Base-by-base conservation (phyloP, 306 rosid species). In the Aeschynomene evenia region DNA sequence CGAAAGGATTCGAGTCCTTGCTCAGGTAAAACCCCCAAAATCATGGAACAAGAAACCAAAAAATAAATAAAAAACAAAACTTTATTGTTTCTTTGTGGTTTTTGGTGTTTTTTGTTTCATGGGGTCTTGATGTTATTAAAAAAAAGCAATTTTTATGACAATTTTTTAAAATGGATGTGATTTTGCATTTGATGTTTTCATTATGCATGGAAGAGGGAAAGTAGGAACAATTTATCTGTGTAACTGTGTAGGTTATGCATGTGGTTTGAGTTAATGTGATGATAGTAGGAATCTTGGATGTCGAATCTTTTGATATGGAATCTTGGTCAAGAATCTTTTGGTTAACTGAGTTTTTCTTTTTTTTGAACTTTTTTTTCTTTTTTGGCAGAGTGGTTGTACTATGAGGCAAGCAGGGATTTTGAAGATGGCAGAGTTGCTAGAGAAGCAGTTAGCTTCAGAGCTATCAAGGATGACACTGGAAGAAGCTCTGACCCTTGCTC, bases 331-430 rank as follows among this genome's bases (percentile, higher is more conserved):
- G 36, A 51, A 10, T 61, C 4, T 28, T 6, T 28, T 28, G 31
- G 48, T 51, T n/a, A n/a, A n/a, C n/a, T n/a, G n/a, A n/a, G n/a
- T n/a, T n/a, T n/a, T n/a, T n/a, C n/a, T n/a, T 61, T 20, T 26
- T 63, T 78, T 11, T 45, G 9, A 5, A 2, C 1, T n/a, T 15
- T 45, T 4, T 15, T 45, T 70, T 8, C 48, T 23, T 43, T 43
- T 70, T 29, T 72, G 74, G 14, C 84, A 92, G 96, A 90, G 91
- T 80, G 98, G 90, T 31, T 85, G 87, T 70, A 88, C 79, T 74
- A 82, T 93, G 98, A 90, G 98, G 79, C 86, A 80, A 56, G 93
- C 98, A 6, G 98, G 96, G 73, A 83, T 93, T 36, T 87, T 80
- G 72, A 68, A 86, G 79, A 85, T 77, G 81, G 96, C 96, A 9